phyloP scores from a whole-genome alignment of 306 rosid genomes.

The Astragalus glycyphyllos region DNA sequence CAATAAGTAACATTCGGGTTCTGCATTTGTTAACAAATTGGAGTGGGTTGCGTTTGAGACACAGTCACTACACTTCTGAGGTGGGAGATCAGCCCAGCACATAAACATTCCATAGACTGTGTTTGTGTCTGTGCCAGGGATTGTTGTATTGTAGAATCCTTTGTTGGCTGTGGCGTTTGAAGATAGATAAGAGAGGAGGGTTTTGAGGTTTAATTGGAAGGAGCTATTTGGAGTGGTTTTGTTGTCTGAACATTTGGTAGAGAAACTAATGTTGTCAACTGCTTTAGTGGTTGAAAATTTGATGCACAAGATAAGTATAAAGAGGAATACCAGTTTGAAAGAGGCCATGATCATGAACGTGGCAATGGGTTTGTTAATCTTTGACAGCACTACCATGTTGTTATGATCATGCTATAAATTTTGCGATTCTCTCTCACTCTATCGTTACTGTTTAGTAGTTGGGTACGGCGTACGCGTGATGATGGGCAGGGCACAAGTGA shows the following conservation, averaged over 20 bases:
- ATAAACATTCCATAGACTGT: slow-evolving; percentile 18
- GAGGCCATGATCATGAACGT: too few relatives aligned
- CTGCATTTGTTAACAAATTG: background rate
- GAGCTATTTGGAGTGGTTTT: background rate
- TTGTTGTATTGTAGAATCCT: background rate
- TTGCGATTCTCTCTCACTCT: too few relatives aligned
- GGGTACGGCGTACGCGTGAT: too few relatives aligned
- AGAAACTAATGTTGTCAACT: too few relatives aligned
- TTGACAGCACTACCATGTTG: too few relatives aligned
- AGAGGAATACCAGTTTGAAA: too few relatives aligned
- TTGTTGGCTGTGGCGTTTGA: background rate
- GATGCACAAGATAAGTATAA: too few relatives aligned
- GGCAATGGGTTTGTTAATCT: too few relatives aligned
- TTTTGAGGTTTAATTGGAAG: background rate
- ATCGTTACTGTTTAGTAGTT: too few relatives aligned
- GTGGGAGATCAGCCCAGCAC: slow-evolving; percentile 32
- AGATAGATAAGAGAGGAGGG: background rate
- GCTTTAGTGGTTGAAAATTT: too few relatives aligned
- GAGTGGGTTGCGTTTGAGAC: background rate
- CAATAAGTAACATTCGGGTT: background rate
- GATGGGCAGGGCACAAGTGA: too few relatives aligned
- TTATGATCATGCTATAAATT: too few relatives aligned
- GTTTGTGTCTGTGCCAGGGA: background rate
- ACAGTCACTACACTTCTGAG: background rate
- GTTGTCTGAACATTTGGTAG: background rate